Conservation (phyloP, 2,329 filamentous ascomycete genomes). For the Fusarium keratoplasticum region DNA sequence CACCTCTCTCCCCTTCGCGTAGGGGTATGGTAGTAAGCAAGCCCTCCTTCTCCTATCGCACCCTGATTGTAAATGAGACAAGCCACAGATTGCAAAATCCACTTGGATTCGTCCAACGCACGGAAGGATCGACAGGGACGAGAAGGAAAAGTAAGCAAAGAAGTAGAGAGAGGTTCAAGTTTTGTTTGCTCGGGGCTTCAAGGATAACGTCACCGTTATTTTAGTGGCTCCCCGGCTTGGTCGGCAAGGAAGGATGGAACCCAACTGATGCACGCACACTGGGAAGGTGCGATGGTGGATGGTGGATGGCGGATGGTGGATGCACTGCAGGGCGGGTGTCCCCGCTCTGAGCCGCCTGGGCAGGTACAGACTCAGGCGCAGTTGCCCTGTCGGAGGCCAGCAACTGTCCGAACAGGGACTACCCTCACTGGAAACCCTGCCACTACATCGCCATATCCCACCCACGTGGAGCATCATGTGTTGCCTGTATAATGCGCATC, state of each 20-base stretch:
- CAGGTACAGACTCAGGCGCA: neutral
- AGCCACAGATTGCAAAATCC: neutral
- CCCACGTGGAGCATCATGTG: constrained; percentile 9
- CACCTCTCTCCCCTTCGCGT: neutral
- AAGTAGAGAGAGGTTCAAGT: neutral
- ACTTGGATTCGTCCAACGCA: neutral
- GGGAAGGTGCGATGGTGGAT: neutral
- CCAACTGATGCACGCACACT: neutral
- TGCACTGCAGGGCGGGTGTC: neutral
- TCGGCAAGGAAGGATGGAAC: neutral
- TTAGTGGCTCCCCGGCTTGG: neutral
- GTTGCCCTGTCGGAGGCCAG: neutral
- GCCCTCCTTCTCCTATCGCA: neutral
- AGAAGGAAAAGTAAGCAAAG: neutral
- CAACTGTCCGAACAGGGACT: neutral
- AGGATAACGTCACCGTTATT: constrained; percentile 1
- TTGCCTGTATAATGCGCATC: neutral
- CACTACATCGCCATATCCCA: neutral
- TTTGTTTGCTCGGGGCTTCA: neutral
- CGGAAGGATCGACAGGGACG: neutral
- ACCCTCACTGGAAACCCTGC: neutral
- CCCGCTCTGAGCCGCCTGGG: neutral
- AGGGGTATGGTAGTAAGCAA: neutral
- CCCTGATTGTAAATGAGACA: neutral
- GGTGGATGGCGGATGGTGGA: neutral